Conservation (phyloP, 441 rosid genomes). For the Gossypium schwendimanii region DNA sequence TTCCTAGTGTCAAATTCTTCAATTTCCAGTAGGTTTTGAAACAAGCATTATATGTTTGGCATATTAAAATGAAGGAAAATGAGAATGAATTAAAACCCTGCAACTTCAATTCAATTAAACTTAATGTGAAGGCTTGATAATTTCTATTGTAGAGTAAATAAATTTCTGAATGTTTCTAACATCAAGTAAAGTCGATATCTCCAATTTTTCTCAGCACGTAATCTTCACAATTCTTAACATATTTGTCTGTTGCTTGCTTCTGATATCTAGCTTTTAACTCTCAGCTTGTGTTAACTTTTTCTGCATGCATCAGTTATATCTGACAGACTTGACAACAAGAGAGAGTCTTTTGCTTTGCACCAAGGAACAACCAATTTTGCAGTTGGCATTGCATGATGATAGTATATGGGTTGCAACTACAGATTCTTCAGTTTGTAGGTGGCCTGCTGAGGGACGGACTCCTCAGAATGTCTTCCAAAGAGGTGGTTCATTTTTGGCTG, state of each 20-base stretch:
- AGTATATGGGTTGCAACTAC: slow-evolving; percentile 93
- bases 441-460: slow-evolving; percentile 90
- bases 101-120: not conserved
- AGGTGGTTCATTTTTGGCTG: slow-evolving; percentile 95
- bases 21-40: not conserved
- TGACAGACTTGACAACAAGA: slow-evolving; percentile 94
- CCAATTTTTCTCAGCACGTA: not conserved
- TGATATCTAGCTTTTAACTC: not conserved
- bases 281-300: slow-evolving; percentile 13
- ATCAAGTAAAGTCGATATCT: not conserved
- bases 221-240: slow-evolving; percentile 4
- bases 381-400: slow-evolving; percentile 85
- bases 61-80: slow-evolving; percentile 2
- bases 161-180: not conserved
- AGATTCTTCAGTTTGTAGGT: slow-evolving; percentile 79
- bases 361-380: slow-evolving; percentile 84
- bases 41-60: not conserved
- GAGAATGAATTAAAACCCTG: not conserved
- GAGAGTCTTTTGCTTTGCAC: slow-evolving; percentile 90
- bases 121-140: not conserved
- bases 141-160: not conserved
- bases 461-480: slow-evolving; percentile 83
- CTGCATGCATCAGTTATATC: slow-evolving; percentile 60
- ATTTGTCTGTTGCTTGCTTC: not conserved
- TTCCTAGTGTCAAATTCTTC: not conserved